Evolutionary conservation across 2,329 filamentous ascomycete genomes (phyloP), one percentile per base, ranked within the genome.

Genomic region (Zalaria obscura): DNA sequence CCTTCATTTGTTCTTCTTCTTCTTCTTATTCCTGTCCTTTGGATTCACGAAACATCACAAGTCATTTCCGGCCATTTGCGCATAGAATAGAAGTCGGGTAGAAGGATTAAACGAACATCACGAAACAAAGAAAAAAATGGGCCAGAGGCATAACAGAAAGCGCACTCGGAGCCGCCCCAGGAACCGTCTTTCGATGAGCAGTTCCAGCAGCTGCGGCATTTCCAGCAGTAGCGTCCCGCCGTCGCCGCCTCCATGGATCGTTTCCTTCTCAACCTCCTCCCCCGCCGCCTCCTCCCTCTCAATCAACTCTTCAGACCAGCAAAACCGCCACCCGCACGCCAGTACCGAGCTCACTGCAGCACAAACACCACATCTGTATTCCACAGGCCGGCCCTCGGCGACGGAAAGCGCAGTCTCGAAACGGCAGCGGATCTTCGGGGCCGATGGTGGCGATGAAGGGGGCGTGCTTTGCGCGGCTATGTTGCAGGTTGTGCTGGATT

Each of bases 81-180:
- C 18, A 18, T 18, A 18, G 18, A 18, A 18, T 18, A 18, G 18
- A 18, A 18, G 18, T 18, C 18, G 18, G 18, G 18, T 18, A 18
- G 18, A 18, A 18, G 18, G 18, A 18, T 18, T 18, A 18, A 18
- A 18, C 18, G 18, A 18, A 18, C 18, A 18, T 18, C 18, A 18
- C 2, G 18, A 18, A 18, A 18, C 18, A 18, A 18, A 18, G 18
- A 18, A 18, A 18, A 48, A 28, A 5, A 65, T 66, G 63, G 60
- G 60, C 47, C 60, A 64, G 48, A 56, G 62, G 47, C 63, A 65
- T 52, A 66, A 66, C 52, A 55, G 62, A 46, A 64, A 61, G 47
- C 60, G 63, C 40, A 65, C 60, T 18, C 55, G 63, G 45, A 62
- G 59, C 49, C 59, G 63, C 31, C 61, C 61, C 38, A 38, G 36